Percentiles rank a stretch among this genome's conserved stretches.
phyloP scores from a whole-genome alignment of 305 asterid genomes.

The Salvia sclarea region DNA sequence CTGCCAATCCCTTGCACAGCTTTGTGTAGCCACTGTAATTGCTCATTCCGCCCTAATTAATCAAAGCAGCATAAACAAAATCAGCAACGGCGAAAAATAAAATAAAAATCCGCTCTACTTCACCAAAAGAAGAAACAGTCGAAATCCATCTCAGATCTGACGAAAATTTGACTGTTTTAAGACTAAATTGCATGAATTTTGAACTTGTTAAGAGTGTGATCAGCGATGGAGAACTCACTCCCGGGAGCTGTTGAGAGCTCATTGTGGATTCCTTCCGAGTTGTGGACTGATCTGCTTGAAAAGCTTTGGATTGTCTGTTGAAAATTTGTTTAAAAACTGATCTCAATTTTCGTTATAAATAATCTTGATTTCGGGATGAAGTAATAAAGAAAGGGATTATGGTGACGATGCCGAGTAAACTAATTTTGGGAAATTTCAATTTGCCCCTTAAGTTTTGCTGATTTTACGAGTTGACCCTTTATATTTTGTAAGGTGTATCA shows the following conservation, averaged over 20 bases:
- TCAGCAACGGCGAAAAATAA: not conserved
- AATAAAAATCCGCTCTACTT: not conserved
- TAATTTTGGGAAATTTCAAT: not conserved
- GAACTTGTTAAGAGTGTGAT: not conserved
- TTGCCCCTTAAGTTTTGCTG: not conserved
- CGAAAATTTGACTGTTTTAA: not conserved
- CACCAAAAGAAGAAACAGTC: not conserved
- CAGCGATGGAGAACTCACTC: slow-evolving; percentile 30
- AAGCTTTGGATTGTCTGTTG: not conserved
- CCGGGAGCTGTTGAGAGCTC: slow-evolving; percentile 42
- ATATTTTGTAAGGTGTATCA: not conserved
- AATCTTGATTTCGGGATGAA: slow-evolving; percentile 22
- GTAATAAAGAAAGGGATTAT: slow-evolving; percentile 7
- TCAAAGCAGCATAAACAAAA: slow-evolving; percentile 14
- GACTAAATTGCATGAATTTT: not conserved
- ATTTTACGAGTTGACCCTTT: not conserved
- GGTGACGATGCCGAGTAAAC: not conserved
- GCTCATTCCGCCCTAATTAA: slow-evolving; percentile 47
- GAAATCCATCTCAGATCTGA: slow-evolving; percentile 36
- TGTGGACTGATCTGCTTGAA: slow-evolving; percentile 23
- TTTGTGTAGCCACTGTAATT: slow-evolving; percentile 67
- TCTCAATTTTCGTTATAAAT: slow-evolving; percentile 12
- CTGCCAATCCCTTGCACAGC: slow-evolving; percentile 93
- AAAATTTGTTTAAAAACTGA: slow-evolving; percentile 1
- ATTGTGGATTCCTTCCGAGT: slow-evolving; percentile 28